Evolutionary conservation across 345 rosid species (phyloP).

Genomic region (Gynandropsis gynandra): DNA sequence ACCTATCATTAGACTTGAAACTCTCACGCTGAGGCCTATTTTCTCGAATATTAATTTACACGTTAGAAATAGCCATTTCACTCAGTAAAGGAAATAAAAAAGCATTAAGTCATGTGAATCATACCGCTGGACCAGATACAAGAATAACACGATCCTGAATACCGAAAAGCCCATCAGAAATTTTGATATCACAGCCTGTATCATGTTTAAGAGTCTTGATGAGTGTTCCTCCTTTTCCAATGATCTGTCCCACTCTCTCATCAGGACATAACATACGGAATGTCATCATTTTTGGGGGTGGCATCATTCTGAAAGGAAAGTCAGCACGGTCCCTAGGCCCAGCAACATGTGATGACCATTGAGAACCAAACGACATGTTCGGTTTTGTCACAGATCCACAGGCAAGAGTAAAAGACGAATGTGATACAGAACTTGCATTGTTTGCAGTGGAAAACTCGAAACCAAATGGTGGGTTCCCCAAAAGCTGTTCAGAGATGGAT

Average conservation of each 20-base stretch:
- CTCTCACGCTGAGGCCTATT: neutral
- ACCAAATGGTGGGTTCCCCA: constrained; percentile 43
- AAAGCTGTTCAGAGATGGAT: constrained; percentile 48
- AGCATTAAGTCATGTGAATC: constrained; percentile 1
- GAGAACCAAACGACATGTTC: constrained; percentile 25
- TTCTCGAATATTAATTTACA: neutral
- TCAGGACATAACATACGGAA: constrained; percentile 52
- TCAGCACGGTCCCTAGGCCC: constrained; percentile 36
- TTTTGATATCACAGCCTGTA: constrained; percentile 69
- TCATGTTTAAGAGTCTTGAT: constrained; percentile 59
- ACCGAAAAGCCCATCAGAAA: constrained; percentile 48
- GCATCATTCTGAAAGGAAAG: constrained; percentile 34
- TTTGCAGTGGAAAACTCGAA: constrained; percentile 32
- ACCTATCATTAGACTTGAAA: neutral
- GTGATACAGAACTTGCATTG: constrained; percentile 34
- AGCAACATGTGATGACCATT: constrained; percentile 32
- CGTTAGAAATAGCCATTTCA: constrained; percentile 4
- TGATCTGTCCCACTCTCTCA: constrained; percentile 59
- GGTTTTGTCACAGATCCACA: constrained; percentile 29
- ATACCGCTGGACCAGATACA: constrained; percentile 67
- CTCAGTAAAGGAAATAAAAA: constrained; percentile 6
- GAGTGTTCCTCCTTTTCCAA: constrained; percentile 68
- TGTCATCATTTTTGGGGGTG: constrained; percentile 37
- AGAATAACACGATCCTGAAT: constrained; percentile 53
- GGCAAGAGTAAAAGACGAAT: constrained; percentile 25